These are phyloP conservation scores for Quercus tomentella DNA, from an alignment of 331 rosid genomes.

Conservation along the genomic window DNA sequence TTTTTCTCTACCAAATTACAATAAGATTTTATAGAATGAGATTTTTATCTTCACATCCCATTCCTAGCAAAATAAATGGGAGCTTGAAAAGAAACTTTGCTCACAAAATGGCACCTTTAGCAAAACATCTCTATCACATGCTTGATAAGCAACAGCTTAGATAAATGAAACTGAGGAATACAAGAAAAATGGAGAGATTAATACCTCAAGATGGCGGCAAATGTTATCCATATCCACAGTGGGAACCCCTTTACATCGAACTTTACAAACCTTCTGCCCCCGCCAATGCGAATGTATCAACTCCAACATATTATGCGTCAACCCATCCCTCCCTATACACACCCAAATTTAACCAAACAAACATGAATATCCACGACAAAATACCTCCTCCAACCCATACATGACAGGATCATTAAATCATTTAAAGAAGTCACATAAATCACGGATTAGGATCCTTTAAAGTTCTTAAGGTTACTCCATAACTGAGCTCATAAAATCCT, in stretches of 20 bases:
- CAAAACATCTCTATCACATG: not conserved
- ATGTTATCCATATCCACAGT: conserved; percentile 90
- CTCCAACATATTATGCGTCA: conserved; percentile 96
- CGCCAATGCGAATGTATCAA: conserved; percentile 94
- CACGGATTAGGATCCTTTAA: too few relatives aligned
- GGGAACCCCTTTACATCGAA: conserved; percentile 94
- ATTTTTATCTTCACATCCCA: not conserved
- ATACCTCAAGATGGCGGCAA: conserved; percentile 81
- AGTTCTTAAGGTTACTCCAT: too few relatives aligned
- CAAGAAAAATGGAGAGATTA: not conserved
- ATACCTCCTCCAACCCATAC: too few relatives aligned
- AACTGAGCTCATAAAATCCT: too few relatives aligned
- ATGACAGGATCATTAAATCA: too few relatives aligned
- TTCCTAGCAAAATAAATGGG: not conserved
- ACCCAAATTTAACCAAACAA: conserved; percentile 16
- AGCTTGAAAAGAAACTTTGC: too few relatives aligned
- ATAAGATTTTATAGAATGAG: too few relatives aligned
- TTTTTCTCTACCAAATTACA: too few relatives aligned
- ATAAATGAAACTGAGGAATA: not conserved
- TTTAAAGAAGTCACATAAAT: too few relatives aligned
- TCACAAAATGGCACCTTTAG: too few relatives aligned
- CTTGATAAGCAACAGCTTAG: not conserved
- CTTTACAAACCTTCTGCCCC: conserved; percentile 71
- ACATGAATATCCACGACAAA: not conserved
- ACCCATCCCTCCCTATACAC: conserved; percentile 84